Conservation (phyloP, 2,329 filamentous ascomycete genomes). For the Talaromyces atroroseus region DNA sequence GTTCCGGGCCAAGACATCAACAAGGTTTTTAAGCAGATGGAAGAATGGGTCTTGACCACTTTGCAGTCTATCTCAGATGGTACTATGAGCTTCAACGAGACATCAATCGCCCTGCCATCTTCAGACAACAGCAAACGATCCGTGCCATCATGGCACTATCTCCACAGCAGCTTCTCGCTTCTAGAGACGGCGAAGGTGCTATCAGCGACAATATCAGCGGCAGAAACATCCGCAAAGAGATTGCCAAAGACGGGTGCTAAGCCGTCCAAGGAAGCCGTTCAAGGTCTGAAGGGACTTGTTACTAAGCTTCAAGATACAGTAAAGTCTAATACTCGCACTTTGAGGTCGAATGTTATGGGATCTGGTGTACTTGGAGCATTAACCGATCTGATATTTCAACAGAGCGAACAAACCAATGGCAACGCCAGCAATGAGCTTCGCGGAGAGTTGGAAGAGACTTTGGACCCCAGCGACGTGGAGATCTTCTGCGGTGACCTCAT, state of each 20-base stretch:
- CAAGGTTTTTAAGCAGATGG: constrained; percentile 23
- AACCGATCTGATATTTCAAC: constrained; percentile 31
- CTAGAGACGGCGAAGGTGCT: constrained; percentile 40
- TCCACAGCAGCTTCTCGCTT: constrained; percentile 34
- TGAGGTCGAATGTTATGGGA: constrained; percentile 35
- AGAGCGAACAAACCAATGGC: not conserved
- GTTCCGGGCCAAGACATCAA: constrained; percentile 26
- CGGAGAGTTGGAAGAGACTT: constrained; percentile 28
- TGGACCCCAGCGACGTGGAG: constrained; percentile 37
- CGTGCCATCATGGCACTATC: constrained; percentile 37
- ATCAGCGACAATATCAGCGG: constrained; percentile 26
- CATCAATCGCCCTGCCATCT: constrained; percentile 22
- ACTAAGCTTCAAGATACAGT: constrained; percentile 29
- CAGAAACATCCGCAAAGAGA: constrained; percentile 24
- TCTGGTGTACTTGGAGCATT: constrained; percentile 39
- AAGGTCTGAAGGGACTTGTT: constrained; percentile 23
- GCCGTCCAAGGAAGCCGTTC: constrained; percentile 29
- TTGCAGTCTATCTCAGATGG: constrained; percentile 19
- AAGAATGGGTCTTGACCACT: constrained; percentile 28
- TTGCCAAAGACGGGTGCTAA: constrained; percentile 24
- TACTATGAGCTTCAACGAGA: constrained; percentile 21
- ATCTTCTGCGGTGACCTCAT: constrained; percentile 40
- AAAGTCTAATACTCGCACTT: constrained; percentile 28
- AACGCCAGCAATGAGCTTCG: constrained; percentile 18
- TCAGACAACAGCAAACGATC: constrained; percentile 17